These are phyloP conservation scores for Colletotrichum sp. DNA, from an alignment of 2,329 filamentous ascomycete species.

Conservation along the genomic window DNA sequence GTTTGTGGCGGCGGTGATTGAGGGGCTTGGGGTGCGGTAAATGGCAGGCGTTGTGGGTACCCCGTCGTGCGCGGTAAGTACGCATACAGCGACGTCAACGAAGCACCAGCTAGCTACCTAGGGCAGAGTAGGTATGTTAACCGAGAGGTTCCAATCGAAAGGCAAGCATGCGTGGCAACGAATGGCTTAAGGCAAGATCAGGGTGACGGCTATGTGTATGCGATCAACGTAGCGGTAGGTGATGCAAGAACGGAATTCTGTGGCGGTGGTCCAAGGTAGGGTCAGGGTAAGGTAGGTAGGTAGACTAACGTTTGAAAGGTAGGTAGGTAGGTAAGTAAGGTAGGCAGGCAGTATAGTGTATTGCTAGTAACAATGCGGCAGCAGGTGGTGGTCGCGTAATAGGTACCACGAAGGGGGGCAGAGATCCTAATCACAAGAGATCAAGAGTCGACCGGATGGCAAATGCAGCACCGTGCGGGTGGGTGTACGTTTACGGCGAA, in stretches of 20 bases:
- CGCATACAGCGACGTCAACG: not conserved
- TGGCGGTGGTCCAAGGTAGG: not conserved
- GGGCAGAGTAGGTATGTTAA: not conserved
- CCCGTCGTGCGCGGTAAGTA: not conserved
- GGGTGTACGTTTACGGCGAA: not conserved
- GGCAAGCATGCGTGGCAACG: not conserved
- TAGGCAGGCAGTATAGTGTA: not conserved
- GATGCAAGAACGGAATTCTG: not conserved
- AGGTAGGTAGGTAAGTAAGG: not conserved
- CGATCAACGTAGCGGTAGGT: not conserved
- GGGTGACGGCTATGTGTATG: not conserved
- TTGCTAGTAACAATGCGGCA: not conserved
- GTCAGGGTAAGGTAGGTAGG: not conserved
- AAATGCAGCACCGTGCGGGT: not conserved
- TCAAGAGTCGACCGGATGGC: not conserved
- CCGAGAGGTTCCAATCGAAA: not conserved
- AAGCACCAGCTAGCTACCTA: not conserved
- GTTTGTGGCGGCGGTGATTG: not conserved
- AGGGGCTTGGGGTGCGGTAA: not conserved
- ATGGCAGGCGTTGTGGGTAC: not conserved
- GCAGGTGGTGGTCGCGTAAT: not conserved
- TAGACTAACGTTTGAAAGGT: not conserved
- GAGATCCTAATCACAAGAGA: not conserved
- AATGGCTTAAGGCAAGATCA: not conserved
- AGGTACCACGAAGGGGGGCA: not conserved